Percentiles rank a stretch among this genome's conserved stretches.
Evolutionary conservation across 2,329 filamentous ascomycete species (phyloP).

Genomic region (Diaporthe nobilis): DNA sequence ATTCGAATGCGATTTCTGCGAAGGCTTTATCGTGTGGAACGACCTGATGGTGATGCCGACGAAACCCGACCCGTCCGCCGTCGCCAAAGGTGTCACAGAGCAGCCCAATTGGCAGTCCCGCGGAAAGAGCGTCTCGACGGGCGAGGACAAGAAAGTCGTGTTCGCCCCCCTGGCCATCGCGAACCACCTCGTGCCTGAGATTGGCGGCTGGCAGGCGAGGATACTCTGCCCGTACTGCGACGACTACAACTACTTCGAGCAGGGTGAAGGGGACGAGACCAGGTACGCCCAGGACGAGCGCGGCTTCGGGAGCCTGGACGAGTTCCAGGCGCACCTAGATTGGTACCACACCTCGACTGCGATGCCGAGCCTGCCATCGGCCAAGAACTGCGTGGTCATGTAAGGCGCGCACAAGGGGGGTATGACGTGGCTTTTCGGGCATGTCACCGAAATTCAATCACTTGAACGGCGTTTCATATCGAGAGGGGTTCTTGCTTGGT

Average conservation of each 20-base stretch:
- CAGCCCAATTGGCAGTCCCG: slow-evolving; percentile 67
- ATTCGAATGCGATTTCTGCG: slow-evolving; percentile 74
- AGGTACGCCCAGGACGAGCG: slow-evolving; percentile 62
- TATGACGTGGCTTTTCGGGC: background rate
- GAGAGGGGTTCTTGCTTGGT: slow-evolving; percentile 16
- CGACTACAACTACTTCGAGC: slow-evolving; percentile 63
- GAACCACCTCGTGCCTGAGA: slow-evolving; percentile 67
- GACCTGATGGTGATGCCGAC: slow-evolving; percentile 68
- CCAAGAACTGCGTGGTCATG: slow-evolving; percentile 63
- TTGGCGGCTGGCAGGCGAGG: slow-evolving; percentile 66
- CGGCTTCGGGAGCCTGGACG: slow-evolving; percentile 63
- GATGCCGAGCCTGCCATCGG: slow-evolving; percentile 53
- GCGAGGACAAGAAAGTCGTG: slow-evolving; percentile 65
- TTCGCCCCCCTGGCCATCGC: slow-evolving; percentile 71
- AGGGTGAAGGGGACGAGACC: slow-evolving; percentile 64
- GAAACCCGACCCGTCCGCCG: slow-evolving; percentile 50
- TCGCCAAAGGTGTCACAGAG: slow-evolving; percentile 45
- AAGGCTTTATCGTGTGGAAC: slow-evolving; percentile 72
- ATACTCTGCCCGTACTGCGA: slow-evolving; percentile 71
- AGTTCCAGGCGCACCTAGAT: slow-evolving; percentile 68
- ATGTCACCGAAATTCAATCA: slow-evolving; percentile 3
- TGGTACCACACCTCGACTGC: slow-evolving; percentile 66
- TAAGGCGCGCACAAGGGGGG: slow-evolving; percentile 45
- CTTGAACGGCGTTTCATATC: slow-evolving; percentile 33
- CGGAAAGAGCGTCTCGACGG: slow-evolving; percentile 56